Evolutionary conservation across 1,284 basidiomycete genomes (phyloP), one percentile per base, ranked within the genome.

Genomic region (Moesziomyces antarcticus): DNA sequence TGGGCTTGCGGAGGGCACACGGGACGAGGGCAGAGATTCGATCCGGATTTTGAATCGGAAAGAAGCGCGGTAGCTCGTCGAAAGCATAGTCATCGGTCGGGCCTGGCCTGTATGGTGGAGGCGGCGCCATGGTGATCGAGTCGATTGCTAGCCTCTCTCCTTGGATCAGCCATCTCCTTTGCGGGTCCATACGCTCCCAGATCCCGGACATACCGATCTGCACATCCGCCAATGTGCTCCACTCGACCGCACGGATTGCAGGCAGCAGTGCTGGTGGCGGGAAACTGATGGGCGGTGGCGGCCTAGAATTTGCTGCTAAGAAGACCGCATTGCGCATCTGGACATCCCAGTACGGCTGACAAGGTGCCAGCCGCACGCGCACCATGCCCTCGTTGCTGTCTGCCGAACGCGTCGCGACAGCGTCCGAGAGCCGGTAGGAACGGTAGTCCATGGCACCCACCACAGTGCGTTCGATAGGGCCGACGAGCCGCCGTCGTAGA

Each of bases 51-150:
- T 20, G 37, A 22, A 69, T 27, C 9, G 66, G 61, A n/a, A 47
- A 63, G 25, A 66, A 69, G 30, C 53, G 41, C 16, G 56, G 62
- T 6, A 49, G 55, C 16, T n/a, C 9, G 10, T 67, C 70, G 25
- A 65, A 46, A 1, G 62, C 47, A 24, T 61, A 62, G 3, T 56
- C 45, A 16, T 63, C 62, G 37, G 66, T 64, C 1, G 73, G 70
- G 66, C 71, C 76, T 5, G 55, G 56, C 14, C 74, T 57, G 41
- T 73, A 74, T 3, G 73, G 76, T 10, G 76, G 76, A 7, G 73
- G 55, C 16, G 76, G 76, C 7, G 41, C 44, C 76, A 78, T 78
- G 22, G 33, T 51, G 45, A 78, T 37, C 45, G 59, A 67, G 21
- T 68, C 69, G 21, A 77, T 53, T 2, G 30, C 50, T 30, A 73